Evolutionary conservation across 2,329 filamentous ascomycete species (phyloP), one percentile per base, ranked within the genome.

Genomic region (Trematosphaeria pertusa): DNA sequence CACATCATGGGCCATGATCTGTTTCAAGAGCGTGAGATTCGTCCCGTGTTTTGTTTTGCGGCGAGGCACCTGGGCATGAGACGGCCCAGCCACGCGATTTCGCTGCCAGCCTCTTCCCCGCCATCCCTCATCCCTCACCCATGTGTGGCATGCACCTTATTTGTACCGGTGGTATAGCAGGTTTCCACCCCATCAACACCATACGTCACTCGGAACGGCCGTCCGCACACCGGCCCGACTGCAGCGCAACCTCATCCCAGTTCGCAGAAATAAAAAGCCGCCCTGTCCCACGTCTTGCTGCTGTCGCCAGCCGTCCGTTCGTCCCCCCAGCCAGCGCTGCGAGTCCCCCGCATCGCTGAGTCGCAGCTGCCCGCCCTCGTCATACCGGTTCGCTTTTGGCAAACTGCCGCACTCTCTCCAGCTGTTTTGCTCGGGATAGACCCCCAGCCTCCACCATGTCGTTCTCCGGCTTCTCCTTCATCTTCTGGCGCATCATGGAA

Each of bases 401-500:
- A n/a, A n/a, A n/a, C n/a, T n/a, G n/a, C n/a, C n/a, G n/a, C n/a
- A n/a, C n/a, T n/a, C n/a, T n/a, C n/a, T n/a, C n/a, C n/a, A n/a
- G n/a, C n/a, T n/a, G n/a, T n/a, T n/a, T n/a, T n/a, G n/a, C n/a
- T n/a, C n/a, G 17, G 28, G 10, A 15, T 11, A 15, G 22, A 32
- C 41, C 21, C 33, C 20, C 47, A 31, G 34, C 54, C 50, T 40
- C 54, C 59, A 65, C 46, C 51, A 80, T 79, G 76, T 72, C 73
- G 5, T 59, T 80, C 61, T 75, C 76, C 52, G 81, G 82, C 48
- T 61, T 86, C 37, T 79, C 85, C 59, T 87, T 86, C 75, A 76
- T 81, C 70, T 80, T 80, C 67, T 84, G 81, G 77, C 80, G 84
- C 48, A 61, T 85, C 65, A 74, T 80, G 65, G 75, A 87, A 68